phyloP scores from a whole-genome alignment of 1,139 yeast species.

The Ogataea hybrid region DNA sequence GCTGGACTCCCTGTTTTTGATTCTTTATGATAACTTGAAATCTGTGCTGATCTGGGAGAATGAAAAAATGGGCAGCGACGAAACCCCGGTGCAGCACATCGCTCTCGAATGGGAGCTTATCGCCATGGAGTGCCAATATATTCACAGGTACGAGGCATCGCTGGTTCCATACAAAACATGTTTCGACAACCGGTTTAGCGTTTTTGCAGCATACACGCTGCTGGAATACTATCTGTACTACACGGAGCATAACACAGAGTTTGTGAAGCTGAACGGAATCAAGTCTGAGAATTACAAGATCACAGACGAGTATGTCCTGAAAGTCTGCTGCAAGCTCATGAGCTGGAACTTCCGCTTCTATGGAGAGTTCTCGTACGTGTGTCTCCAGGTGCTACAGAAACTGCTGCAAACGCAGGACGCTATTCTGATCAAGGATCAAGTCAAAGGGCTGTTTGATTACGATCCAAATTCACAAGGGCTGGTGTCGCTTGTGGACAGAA shows the following conservation, averaged over 20 bases:
- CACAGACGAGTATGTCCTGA: slow-evolving; percentile 26
- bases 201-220: slow-evolving; percentile 42
- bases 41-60: slow-evolving; percentile 92
- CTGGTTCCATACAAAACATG: slow-evolving; percentile 77
- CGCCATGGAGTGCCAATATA: slow-evolving; percentile 77
- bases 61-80: slow-evolving; percentile 38
- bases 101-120: slow-evolving; percentile 93
- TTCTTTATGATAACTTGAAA: slow-evolving; percentile 83
- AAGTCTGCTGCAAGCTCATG: slow-evolving; percentile 26
- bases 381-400: slow-evolving; percentile 21
- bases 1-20: slow-evolving; percentile 86
- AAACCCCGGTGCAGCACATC: slow-evolving; percentile 64
- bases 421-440: slow-evolving; percentile 25
- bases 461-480: slow-evolving; percentile 18
- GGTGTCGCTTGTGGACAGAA: slow-evolving; percentile 27
- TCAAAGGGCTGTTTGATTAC: slow-evolving; percentile 23
- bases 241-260: slow-evolving; percentile 18
- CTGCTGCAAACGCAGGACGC: slow-evolving; percentile 24
- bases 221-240: slow-evolving; percentile 30
- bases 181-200: slow-evolving; percentile 70
- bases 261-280: slow-evolving; percentile 21
- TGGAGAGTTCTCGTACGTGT: slow-evolving; percentile 31
- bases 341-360: slow-evolving; percentile 34
- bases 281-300: slow-evolving; percentile 17
- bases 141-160: slow-evolving; percentile 78